phyloP scores from a whole-genome alignment of 2,329 filamentous ascomycete species.

The Ascochyta viciae-villosae region DNA sequence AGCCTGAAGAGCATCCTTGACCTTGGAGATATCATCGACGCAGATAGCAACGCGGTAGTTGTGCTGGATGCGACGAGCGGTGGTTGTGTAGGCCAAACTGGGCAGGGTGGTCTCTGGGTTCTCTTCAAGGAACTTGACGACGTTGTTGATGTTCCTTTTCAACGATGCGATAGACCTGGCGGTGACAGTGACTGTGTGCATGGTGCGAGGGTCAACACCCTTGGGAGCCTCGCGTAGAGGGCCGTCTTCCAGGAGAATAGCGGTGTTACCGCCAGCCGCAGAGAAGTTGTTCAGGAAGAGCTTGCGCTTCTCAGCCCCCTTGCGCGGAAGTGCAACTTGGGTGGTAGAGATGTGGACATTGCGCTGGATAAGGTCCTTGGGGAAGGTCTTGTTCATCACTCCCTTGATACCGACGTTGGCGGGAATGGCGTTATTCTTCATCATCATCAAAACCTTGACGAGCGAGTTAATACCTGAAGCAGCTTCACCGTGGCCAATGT shows the following conservation, averaged over 20 bases:
- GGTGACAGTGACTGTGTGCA: constrained; percentile 58
- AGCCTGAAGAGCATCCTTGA: constrained; percentile 54
- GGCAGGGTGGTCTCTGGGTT: constrained; percentile 55
- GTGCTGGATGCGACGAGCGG: constrained; percentile 61
- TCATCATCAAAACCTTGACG: constrained; percentile 62
- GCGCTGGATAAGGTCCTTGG: constrained; percentile 59
- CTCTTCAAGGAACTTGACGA: constrained; percentile 56
- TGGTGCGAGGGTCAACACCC: constrained; percentile 54
- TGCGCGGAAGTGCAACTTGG: constrained; percentile 55
- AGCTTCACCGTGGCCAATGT: constrained; percentile 63
- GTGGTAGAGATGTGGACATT: constrained; percentile 60
- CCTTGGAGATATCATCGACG: constrained; percentile 56
- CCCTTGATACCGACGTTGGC: constrained; percentile 64
- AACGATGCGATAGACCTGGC: constrained; percentile 60
- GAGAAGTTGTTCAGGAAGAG: constrained; percentile 63
- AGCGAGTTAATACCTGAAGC: constrained; percentile 63
- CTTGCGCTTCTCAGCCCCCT: constrained; percentile 57
- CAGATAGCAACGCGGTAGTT: constrained; percentile 60
- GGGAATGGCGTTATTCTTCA: constrained; percentile 61
- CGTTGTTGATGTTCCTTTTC: constrained; percentile 58
- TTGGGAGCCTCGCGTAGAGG: constrained; percentile 53
- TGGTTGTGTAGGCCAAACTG: constrained; percentile 60
- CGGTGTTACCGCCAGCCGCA: constrained; percentile 62
- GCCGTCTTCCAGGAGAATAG: constrained; percentile 60
- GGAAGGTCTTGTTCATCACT: constrained; percentile 63